phyloP scores from a whole-genome alignment of 2,329 filamentous ascomycete species.

The Cryphonectria japonica region DNA sequence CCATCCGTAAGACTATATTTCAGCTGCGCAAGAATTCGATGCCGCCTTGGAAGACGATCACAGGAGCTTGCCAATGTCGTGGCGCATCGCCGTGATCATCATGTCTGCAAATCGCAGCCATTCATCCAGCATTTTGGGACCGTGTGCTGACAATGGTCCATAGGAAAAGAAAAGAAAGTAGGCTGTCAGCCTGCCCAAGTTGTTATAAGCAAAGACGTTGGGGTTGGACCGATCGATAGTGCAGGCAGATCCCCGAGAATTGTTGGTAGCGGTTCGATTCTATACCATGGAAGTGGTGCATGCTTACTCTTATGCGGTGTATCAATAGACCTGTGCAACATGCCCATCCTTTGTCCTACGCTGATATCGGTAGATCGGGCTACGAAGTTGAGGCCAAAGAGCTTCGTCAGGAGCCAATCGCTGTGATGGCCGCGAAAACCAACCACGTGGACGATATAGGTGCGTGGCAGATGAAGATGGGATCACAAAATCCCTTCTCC shows the following conservation, averaged over 20 bases:
- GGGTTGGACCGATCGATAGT: not conserved
- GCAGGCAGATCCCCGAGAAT: not conserved
- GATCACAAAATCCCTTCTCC: not conserved
- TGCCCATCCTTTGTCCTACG: not conserved
- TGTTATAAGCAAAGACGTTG: not conserved
- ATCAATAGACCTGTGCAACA: slow-evolving; percentile 2
- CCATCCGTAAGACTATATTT: not conserved
- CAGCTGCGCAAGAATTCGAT: not conserved
- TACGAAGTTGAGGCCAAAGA: not conserved
- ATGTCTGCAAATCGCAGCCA: not conserved
- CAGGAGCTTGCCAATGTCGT: not conserved
- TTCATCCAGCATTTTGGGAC: not conserved
- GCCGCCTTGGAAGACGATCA: not conserved
- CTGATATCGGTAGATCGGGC: not conserved
- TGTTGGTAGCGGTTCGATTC: not conserved
- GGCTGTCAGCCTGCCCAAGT: not conserved
- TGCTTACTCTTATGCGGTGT: not conserved
- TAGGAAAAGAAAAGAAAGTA: not conserved
- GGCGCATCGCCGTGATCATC: not conserved
- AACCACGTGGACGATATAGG: not conserved
- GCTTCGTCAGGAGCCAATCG: not conserved
- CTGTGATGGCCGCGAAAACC: not conserved
- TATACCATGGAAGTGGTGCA: not conserved
- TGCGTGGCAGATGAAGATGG: not conserved
- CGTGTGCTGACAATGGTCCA: not conserved